These are phyloP conservation scores for Wickerhamomyces chaumierensis DNA, from an alignment of 805 yeast genomes.

Conservation along the genomic window DNA sequence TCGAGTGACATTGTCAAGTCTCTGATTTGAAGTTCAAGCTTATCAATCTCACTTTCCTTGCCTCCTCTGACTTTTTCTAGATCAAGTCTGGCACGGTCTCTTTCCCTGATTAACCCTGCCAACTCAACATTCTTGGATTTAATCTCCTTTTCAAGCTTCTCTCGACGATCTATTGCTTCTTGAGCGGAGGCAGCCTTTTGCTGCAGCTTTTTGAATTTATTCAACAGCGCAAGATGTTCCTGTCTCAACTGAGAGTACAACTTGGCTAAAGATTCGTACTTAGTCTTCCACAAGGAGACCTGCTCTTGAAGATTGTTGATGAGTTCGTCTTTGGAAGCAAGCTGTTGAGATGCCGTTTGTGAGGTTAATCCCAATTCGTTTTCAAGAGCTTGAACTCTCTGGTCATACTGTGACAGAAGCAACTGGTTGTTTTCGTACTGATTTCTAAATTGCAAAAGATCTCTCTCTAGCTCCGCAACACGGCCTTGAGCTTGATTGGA, in stretches of 20 bases:
- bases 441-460: constrained; percentile 58
- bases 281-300: constrained; percentile 65
- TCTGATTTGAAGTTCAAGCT: constrained; percentile 51
- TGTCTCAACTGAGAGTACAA: constrained; percentile 84
- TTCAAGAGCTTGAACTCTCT: constrained; percentile 73
- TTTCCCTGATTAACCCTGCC: constrained; percentile 80
- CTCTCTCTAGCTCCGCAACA: constrained; percentile 74
- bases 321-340: constrained; percentile 68
- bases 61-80: constrained; percentile 58
- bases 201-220: constrained; percentile 70
- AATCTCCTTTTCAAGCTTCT: constrained; percentile 69
- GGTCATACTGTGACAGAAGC: constrained; percentile 78
- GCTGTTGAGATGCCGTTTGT: constrained; percentile 58
- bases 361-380: constrained; percentile 51
- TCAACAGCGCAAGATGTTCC: constrained; percentile 73
- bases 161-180: constrained; percentile 78
- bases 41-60: constrained; percentile 55
- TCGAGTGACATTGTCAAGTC: constrained; percentile 47
- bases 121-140: constrained; percentile 79
- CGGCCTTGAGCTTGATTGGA: constrained; percentile 70
- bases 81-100: constrained; percentile 81
- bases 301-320: constrained; percentile 62
- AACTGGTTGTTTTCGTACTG: constrained; percentile 82
- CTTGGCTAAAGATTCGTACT: constrained; percentile 83
- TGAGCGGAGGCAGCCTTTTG: constrained; percentile 84